Base-by-base conservation (phyloP, 495 filamentous ascomycete species). In the Penicillium odoratum region DNA sequence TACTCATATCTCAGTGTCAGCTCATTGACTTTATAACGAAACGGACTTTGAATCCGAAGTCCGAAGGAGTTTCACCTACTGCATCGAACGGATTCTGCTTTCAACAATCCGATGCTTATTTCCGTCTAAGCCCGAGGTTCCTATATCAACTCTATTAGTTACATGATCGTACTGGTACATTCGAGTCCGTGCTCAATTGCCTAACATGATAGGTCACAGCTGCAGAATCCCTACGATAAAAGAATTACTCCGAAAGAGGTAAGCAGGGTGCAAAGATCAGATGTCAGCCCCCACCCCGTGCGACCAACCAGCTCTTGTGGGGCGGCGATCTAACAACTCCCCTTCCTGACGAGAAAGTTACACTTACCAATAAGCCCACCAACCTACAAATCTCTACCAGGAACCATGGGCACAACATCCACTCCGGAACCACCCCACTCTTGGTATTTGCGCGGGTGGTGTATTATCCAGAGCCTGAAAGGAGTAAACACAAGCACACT, bases 21-120 rank as follows among this genome's bases (percentile, higher is more conserved):
- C n/a, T 43, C 15, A 16, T 10, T 13, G 8, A 21, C 15, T 16
- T 29, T 21, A 21, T 1, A 45, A 44, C 16, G 13, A 46, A 55
- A 3, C 52, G 52, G 52, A 55, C n/a, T 47, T 34, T 26, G 28
- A 6, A 13, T 47, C 52, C 52, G 43, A 55, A 55, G 34, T 55
- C 52, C 52, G 25, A n/a, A 53, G 30, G 30, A 33, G 21, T 33
- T 6, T 33, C 30, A 33, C 30, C 30, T 33, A 3, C 30, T 7
- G 30, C 30, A 33, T 21, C 21, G 21, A 21, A 21, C 21, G 21
- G 21, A 21, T 21, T 21, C 21, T 21, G 21, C 21, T 21, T 21
- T 21, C 1, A 21, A 21, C 21, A 21, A 21, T 21, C 21, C 21
- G 21, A 21, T 21, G 21, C 21, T 21, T 21, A 21, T 21, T 21